These are phyloP conservation scores for Colletotrichum camelliae DNA, from an alignment of 2,329 filamentous ascomycete species.

Conservation along the genomic window DNA sequence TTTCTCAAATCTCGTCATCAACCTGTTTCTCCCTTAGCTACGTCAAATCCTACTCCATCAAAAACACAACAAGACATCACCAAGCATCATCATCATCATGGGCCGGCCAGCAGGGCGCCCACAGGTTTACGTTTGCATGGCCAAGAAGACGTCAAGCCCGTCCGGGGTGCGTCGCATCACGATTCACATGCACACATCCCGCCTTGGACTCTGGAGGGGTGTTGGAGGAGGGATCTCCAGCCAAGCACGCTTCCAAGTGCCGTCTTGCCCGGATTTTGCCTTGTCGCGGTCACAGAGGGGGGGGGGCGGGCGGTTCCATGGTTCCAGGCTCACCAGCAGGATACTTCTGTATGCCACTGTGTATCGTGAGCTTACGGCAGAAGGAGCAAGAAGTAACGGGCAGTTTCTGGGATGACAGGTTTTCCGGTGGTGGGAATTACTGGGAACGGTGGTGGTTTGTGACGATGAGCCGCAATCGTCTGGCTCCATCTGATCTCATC, in stretches of 20 bases:
- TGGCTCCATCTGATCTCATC: conserved; percentile 11
- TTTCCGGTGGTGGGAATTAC: background rate
- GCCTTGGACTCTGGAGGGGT: background rate
- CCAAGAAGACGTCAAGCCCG: background rate
- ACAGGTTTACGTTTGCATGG: background rate
- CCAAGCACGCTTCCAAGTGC: conserved; percentile 8
- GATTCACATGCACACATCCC: background rate
- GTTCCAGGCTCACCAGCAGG: background rate
- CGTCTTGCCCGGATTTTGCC: background rate
- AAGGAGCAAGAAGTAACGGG: background rate
- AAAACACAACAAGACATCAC: background rate
- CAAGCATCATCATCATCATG: background rate
- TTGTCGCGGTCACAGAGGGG: background rate
- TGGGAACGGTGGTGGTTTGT: background rate
- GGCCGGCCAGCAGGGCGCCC: background rate
- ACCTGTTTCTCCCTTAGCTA: background rate
- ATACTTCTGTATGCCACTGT: background rate
- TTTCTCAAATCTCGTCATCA: background rate
- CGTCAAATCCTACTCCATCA: conserved; percentile 13
- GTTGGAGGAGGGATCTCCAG: background rate
- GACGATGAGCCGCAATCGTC: background rate
- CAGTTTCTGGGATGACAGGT: background rate
- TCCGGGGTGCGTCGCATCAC: background rate
- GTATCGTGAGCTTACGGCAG: background rate
- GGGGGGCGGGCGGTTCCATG: background rate